These are phyloP conservation scores for Pseudocercospora vitis DNA, from an alignment of 2,329 filamentous ascomycete species.

Conservation along the genomic window DNA sequence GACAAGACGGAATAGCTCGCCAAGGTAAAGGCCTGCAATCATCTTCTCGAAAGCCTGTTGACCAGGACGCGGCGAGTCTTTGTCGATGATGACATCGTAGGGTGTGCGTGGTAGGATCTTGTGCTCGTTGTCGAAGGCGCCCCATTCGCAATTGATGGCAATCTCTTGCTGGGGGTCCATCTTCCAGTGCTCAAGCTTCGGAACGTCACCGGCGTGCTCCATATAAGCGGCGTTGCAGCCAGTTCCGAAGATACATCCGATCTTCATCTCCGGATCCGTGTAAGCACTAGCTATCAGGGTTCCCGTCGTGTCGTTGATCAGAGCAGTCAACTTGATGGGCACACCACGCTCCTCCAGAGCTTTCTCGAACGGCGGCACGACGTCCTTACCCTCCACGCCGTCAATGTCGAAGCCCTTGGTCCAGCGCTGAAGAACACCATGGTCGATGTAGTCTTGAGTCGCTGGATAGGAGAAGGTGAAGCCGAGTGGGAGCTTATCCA, in stretches of 20 bases:
- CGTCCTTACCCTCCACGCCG: slow-evolving; percentile 85
- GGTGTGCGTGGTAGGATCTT: slow-evolving; percentile 79
- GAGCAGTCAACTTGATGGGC: slow-evolving; percentile 85
- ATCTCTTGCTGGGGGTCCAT: slow-evolving; percentile 72
- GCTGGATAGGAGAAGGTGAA: slow-evolving; percentile 97
- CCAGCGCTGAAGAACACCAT: slow-evolving; percentile 90
- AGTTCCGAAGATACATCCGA: slow-evolving; percentile 97
- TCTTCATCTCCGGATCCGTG: slow-evolving; percentile 88
- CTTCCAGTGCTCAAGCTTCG: slow-evolving; percentile 90
- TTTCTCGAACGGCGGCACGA: slow-evolving; percentile 82
- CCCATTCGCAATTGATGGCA: slow-evolving; percentile 98
- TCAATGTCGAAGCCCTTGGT: slow-evolving; percentile 96
- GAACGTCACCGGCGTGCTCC: slow-evolving; percentile 86
- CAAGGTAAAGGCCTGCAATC: slow-evolving; percentile 48
- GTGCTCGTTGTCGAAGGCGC: slow-evolving; percentile 93
- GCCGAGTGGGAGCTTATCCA: slow-evolving; percentile 73
- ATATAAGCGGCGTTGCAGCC: slow-evolving; percentile 99
- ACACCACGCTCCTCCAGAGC: slow-evolving; percentile 75
- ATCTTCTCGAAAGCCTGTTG: slow-evolving; percentile 51
- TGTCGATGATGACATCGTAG: slow-evolving; percentile 53
- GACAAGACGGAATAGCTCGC: slow-evolving; percentile 48
- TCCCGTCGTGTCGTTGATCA: slow-evolving; percentile 98
- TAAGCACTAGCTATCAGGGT: slow-evolving; percentile 96
- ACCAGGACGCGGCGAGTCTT: slow-evolving; percentile 46
- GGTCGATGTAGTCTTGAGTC: slow-evolving; percentile 88